Evolutionary conservation across 1,284 basidiomycete genomes (phyloP).

Genomic region (Spongiforma sp.): DNA sequence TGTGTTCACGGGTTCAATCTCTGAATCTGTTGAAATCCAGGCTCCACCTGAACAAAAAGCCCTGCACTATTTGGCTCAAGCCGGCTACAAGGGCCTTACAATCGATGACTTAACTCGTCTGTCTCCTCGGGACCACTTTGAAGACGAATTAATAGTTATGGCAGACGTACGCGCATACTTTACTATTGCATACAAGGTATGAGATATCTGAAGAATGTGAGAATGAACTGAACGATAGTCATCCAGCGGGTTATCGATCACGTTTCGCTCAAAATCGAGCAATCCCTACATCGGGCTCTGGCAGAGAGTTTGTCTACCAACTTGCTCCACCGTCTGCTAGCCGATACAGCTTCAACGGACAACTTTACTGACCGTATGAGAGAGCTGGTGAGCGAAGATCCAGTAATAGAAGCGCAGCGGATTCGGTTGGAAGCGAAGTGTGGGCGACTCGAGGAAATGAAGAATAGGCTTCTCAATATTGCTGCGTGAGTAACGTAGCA

Average conservation of each 20-base stretch:
- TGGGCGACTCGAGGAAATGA: constrained; percentile 43
- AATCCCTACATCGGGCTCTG: constrained; percentile 50
- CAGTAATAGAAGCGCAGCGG: constrained; percentile 38
- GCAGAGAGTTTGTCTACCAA: constrained; percentile 41
- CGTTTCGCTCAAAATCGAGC: constrained; percentile 56
- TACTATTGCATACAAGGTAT: constrained; percentile 51
- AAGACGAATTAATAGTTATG: constrained; percentile 53
- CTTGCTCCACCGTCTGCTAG: constrained; percentile 44
- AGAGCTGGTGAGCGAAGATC: constrained; percentile 51
- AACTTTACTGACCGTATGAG: constrained; percentile 34
- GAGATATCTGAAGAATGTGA: neutral
- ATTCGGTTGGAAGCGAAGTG: constrained; percentile 34
- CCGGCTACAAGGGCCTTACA: constrained; percentile 26
- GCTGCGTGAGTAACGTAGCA: constrained; percentile 20
- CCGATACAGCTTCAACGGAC: constrained; percentile 13
- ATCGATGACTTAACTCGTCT: constrained; percentile 26
- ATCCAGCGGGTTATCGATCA: constrained; percentile 58
- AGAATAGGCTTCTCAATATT: constrained; percentile 34
- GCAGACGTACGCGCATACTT: constrained; percentile 58
- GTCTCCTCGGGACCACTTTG: constrained; percentile 27
- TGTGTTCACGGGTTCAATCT: too few relatives aligned
- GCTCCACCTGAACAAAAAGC: constrained; percentile 16
- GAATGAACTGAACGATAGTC: neutral
- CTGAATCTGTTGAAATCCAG: too few relatives aligned
- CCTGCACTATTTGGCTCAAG: constrained; percentile 22